A percentile compares a stretch with the other conserved stretches of the same genome.
Conservation (phyloP, 148 eudicot species). For the Bassia scoparia region DNA sequence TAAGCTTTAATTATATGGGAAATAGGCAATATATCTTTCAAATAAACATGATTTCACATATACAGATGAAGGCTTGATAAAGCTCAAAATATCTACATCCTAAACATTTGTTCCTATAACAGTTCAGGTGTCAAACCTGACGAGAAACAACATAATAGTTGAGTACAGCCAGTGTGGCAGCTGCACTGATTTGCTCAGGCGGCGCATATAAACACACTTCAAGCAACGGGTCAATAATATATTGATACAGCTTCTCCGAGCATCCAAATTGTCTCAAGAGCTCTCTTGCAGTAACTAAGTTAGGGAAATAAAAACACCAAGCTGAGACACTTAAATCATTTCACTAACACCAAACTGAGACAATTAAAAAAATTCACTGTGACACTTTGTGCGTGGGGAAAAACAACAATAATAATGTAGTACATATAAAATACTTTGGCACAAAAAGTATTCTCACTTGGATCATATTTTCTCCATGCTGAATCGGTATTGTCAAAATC, state of each 20-base stretch:
- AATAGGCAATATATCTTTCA: background rate
- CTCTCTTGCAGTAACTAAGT: constrained; percentile 79
- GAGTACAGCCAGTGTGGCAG: constrained; percentile 68
- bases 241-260: constrained; percentile 55
- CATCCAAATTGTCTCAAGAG: constrained; percentile 66
- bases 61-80: background rate
- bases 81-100: background rate
- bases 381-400: background rate
- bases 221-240: constrained; percentile 56
- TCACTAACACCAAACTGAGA: constrained; percentile 17
- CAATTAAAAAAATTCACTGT: constrained; percentile 1
- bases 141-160: constrained; percentile 58
- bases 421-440: background rate
- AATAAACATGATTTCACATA: background rate
- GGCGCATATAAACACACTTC: constrained; percentile 75
- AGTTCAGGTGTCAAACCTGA: constrained; percentile 45
- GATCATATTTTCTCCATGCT: constrained; percentile 71
- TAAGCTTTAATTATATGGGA: too few species aligned
- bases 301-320: constrained; percentile 21
- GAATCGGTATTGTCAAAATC: constrained; percentile 71
- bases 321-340: constrained; percentile 9
- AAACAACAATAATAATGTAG: background rate
- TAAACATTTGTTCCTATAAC: background rate
- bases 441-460: constrained; percentile 37
- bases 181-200: constrained; percentile 75